Base-by-base conservation (phyloP, 208 protist species). In the Acanthamoeba royreba region DNA sequence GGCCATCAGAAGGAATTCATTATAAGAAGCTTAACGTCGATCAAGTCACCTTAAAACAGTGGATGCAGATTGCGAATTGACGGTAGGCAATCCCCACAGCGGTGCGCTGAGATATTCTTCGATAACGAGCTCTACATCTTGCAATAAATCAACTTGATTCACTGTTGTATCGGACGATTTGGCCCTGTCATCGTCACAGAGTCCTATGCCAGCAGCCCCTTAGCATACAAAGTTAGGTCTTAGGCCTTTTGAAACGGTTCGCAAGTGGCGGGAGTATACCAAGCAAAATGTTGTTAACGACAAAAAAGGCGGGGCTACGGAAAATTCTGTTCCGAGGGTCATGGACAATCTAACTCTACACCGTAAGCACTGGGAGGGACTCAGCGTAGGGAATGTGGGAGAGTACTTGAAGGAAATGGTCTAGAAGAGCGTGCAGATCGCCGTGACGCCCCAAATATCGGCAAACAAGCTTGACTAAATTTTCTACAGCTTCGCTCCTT, bases 91-190 rank as follows among this genome's bases (percentile, higher is more conserved):
- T 9, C 31, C 53, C 81, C 42, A 63, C n/a, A 89, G 47, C 19
- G 81, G 46, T 7, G 38, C 81, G 53, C 63, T 40, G 19, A 89
- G 22, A 45, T 89, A 89, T 33, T 89, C 81, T 4, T 89, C 81
- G n/a, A 89, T 42, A n/a, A 89, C 33, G 35, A 89, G 81, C 81
- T 53, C 81, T 33, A 89, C 35, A 9, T 89, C 53, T 45, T 89
- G 81, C 4, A 49, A 2, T 15, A 77, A 7, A 11, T 42, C 31
- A 15, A 43, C 66, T 25, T 22, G 72, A 4, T 33, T 22, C 5
- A 45, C 38, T 79, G 7, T n/a, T 40, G n/a, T n/a, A n/a, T n/a
- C n/a, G n/a, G n/a, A n/a, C n/a, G n/a, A n/a, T n/a, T n/a, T n/a
- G n/a, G n/a, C n/a, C 40, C 4, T 31, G 22, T 47, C 63, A 17